Evolutionary conservation across 1,139 yeast species (phyloP), one percentile per base, ranked within the genome.

Genomic region (Pichia norvegensis): DNA sequence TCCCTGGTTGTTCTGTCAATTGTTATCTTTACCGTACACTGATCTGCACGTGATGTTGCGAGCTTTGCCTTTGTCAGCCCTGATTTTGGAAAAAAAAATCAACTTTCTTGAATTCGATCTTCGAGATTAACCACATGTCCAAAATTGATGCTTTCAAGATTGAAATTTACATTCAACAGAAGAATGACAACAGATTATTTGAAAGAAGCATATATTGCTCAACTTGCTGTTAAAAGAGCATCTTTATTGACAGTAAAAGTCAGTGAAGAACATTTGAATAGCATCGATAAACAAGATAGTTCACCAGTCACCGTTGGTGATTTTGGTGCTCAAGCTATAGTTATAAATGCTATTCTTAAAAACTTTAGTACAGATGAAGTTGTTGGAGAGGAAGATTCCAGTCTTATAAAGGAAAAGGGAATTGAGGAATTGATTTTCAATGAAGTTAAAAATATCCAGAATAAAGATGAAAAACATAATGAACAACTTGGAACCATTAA

Each of bases 301-400:
- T 86, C 96, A 2, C 99, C 99, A 1, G 99, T 92, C 14, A 92
- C 99, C 1, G 76, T 92, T 43, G 98, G 97, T 21, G 99, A 92
- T 62, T 92, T 84, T 63, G 96, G 95, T 5, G 92, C 97, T 0
- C 99, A 92, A 61, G 96, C 97, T 0, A 78, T 92, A 43, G 81
- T 92, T 49, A 90, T 87, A 65, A 78, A 85, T 51, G 94, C 97
- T 3, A 76, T 92, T 52, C 75, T 78, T 57, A 66, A 76, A 47
- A 84, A 81, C 54, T 92, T 92, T 68, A 96, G 97, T 2, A 54
- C 62, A 5, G 98, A 92, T 63, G 81, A 80, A 51, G 79, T 92
- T 50, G 95, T 94, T 3, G 99, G 97, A 21, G 99, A 92, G 64
- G 99, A 92, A 63, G 92, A 86, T 54, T 81, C 97, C 1, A 77